Evolutionary conservation across 139 green algal species (phyloP), one percentile per base, ranked within the genome.

Genomic region (Chlamydomonas incerta): DNA sequence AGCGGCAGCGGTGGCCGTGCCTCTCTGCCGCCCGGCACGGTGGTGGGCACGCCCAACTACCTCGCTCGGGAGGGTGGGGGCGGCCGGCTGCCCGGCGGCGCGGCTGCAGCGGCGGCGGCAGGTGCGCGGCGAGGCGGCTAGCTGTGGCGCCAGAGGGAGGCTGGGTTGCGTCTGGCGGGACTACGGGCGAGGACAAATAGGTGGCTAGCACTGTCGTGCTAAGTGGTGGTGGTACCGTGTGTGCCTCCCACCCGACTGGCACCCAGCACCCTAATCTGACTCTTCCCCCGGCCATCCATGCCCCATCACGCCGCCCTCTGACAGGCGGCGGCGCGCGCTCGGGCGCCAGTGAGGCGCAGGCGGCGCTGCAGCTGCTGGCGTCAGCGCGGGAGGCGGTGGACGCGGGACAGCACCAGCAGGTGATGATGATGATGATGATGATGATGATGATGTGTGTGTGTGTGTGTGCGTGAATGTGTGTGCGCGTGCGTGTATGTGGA

Each of bases 11-110:
- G n/a, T n/a, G n/a, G 29, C 28, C 47, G 47, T 3, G 24, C 47
- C 23, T 1, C 13, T 9, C 17, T 62, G 18, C 31, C 74, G 9
- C 75, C 75, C 10, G 75, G 75, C 0, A 82, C 75, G 21, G 41
- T 82, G 75, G 75, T 82, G 6, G 75, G 75, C 17, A 82, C 75
- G 0, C 75, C 75, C 24, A 82, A 82, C 75, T 82, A 82, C 31
- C 52, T 55, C 31, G 20, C 55, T 26, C 52, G 73, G 21, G 72
- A 18, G 29, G 67, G 13, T 26, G 29, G 23, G 6, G 29, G 3
- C 18, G 33, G 34, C 69, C 47, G 69, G 69, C 50, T 26, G 20
- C 15, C 20, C 4, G 13, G 63, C 28, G 28, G 26, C 15, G 14
- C 28, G 28, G 13, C 34, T 1, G 20, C n/a, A 28, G 41, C 10